Conservation (phyloP, 768 basidiomycete species). For the Arthromyces matolae region DNA sequence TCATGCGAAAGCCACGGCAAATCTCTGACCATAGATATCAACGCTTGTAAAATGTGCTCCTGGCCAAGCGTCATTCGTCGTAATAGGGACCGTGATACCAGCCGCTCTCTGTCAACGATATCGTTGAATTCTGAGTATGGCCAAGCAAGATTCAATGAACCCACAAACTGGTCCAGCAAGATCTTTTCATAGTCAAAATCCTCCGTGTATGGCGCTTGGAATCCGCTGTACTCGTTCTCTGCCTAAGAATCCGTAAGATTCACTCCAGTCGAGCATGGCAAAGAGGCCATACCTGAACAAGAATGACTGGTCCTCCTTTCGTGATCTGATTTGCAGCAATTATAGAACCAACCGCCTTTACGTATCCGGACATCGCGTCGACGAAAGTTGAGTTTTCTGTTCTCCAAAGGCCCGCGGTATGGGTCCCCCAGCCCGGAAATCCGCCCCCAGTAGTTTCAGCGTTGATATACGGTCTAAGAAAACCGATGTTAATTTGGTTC, state of each 20-base stretch:
- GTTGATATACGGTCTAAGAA: conserved; percentile 40
- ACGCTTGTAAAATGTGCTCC: conserved; percentile 43
- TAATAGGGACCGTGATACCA: conserved; percentile 46
- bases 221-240: conserved; percentile 53
- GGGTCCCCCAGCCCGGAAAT: conserved; percentile 55
- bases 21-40: conserved; percentile 41
- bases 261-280: no score
- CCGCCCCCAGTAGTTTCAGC: conserved; percentile 51
- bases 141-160: no score
- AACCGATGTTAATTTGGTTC: background rate
- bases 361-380: conserved; percentile 48
- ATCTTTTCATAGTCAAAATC: conserved; percentile 37
- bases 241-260: conserved; percentile 25
- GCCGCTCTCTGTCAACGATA: conserved; percentile 30
- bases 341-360: conserved; percentile 41
- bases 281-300: conserved; percentile 28
- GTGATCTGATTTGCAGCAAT: conserved; percentile 54
- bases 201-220: conserved; percentile 34
- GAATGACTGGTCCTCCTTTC: conserved; percentile 54
- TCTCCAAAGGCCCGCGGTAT: conserved; percentile 44
- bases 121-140: no score
- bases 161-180: conserved; percentile 32
- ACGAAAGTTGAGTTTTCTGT: conserved; percentile 38
- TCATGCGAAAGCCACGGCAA: background rate
- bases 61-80: conserved; percentile 44